Base-by-base conservation (phyloP, 2,329 filamentous ascomycete genomes). In the Trichoderma semiorbis region DNA sequence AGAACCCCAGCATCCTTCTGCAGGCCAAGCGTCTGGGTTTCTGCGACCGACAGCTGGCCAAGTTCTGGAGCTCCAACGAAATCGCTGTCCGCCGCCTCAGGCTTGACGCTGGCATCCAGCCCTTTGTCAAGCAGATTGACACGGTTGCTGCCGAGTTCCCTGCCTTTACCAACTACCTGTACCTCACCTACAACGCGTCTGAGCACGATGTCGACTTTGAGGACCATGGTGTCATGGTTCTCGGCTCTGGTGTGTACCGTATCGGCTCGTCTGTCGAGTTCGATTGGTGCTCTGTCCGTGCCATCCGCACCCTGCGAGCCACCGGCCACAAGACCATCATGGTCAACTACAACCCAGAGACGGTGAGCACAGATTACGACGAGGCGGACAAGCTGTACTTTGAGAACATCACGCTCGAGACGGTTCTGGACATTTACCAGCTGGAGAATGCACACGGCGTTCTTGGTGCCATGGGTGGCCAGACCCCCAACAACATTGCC, bases 251-350 rank as follows among this genome's bases (percentile, higher is more conserved):
- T 82, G 95, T 98, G 11, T 98, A 98, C 86, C 90, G 96, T 73
- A 99, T 99, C 75, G 96, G 96, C 75, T 98, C 95, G 0, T 98
- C 95, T 0, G 96, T 99, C 72, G 96, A 99, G 80, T 99, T 99
- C 81, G 96, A 99, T 82, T 99, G 96, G 96, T 98, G 96, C 81
- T 97, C 96, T 5, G 96, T 99, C 32, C 88, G 95, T 73, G 94
- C 96, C 7, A 97, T 98, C 74, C 91, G 95, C 74, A 98, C 96
- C 2, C 88, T 99, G 8, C 90, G 96, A 65, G 89, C 93, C 75
- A 89, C 91, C 73, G 93, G 93, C 3, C 90, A 92, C 85, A 98
- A 98, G 87, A 98, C 96, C 0, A 91, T 98, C 78, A 98, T 98
- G 95, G 91, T 97, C 64, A 97, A 97, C 78, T 93, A 92, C 79